phyloP scores from a whole-genome alignment of 2,329 filamentous ascomycete species.

The Acarospora socialis region DNA sequence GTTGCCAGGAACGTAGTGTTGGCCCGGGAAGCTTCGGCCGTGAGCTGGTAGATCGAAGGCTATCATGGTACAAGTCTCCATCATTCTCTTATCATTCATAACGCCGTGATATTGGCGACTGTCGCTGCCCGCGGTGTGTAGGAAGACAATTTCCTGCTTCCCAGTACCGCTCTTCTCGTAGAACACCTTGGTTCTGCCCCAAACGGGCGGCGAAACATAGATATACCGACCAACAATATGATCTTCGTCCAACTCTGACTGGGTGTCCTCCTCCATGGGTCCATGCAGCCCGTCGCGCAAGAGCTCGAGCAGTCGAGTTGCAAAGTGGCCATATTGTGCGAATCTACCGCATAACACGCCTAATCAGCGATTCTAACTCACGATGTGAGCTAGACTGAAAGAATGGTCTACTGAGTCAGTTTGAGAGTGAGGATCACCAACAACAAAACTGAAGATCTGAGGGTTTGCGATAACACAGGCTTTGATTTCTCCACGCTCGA shows the following conservation, averaged over 20 bases:
- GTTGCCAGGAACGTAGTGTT: conserved; percentile 27
- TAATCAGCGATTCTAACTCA: too few relatives aligned
- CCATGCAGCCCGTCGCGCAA: conserved; percentile 34
- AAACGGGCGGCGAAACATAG: conserved; percentile 32
- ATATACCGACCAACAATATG: conserved; percentile 34
- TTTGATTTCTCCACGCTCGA: too few relatives aligned
- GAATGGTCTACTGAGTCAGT: too few relatives aligned
- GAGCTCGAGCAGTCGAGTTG: conserved; percentile 32
- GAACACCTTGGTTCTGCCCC: conserved; percentile 36
- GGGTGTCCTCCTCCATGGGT: conserved; percentile 27
- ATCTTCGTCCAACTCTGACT: conserved; percentile 26
- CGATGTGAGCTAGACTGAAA: too few relatives aligned
- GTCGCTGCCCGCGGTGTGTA: conserved; percentile 34
- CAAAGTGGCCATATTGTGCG: conserved; percentile 33
- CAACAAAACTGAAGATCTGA: too few relatives aligned
- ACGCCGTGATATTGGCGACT: conserved; percentile 37
- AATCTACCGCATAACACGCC: too few relatives aligned
- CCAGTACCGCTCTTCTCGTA: conserved; percentile 35
- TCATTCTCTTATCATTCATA: conserved; percentile 34
- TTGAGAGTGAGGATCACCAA: too few relatives aligned
- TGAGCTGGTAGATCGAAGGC: conserved; percentile 38
- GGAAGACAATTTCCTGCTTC: conserved; percentile 31
- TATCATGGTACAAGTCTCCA: conserved; percentile 34
- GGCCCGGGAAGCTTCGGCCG: conserved; percentile 33
- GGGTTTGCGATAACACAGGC: too few relatives aligned